phyloP scores from a whole-genome alignment of 768 basidiomycete genomes.

The Pleurotus salmoneostramineus region DNA sequence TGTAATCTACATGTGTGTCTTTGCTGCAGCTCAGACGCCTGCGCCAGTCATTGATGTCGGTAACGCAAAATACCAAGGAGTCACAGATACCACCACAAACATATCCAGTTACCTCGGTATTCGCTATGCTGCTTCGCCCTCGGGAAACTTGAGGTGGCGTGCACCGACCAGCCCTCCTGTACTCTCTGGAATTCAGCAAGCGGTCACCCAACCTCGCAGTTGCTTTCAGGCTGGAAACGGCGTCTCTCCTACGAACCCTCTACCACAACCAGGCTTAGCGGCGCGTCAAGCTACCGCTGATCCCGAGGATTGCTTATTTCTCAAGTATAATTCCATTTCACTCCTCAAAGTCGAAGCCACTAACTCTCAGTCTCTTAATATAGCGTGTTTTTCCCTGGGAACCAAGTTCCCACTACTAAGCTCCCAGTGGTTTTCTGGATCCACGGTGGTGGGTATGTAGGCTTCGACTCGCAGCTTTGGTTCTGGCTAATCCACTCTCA shows the following conservation, averaged over 20 bases:
- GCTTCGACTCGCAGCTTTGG: neutral
- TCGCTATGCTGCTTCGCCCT: constrained; percentile 46
- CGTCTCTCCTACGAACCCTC: constrained; percentile 24
- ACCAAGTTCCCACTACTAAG: constrained; percentile 15
- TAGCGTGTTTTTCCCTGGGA: constrained; percentile 33
- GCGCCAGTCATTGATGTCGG: constrained; percentile 16
- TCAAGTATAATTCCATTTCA: constrained; percentile 15
- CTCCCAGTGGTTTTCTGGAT: constrained; percentile 14
- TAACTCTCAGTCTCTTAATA: neutral
- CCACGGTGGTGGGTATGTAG: constrained; percentile 10
- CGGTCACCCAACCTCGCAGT: constrained; percentile 22
- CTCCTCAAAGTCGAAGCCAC: neutral
- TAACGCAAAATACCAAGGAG: constrained; percentile 40
- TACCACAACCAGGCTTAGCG: constrained; percentile 12
- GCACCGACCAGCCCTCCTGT: constrained; percentile 25
- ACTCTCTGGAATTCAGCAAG: constrained; percentile 23
- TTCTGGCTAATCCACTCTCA: neutral
- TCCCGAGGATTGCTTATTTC: constrained; percentile 38
- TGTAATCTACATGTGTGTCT: neutral
- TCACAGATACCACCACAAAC: constrained; percentile 24
- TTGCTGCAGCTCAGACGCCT: neutral
- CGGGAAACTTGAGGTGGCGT: constrained; percentile 30
- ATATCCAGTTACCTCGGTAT: constrained; percentile 37
- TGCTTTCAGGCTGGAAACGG: constrained; percentile 29
- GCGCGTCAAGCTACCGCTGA: constrained; percentile 1